These are phyloP conservation scores for Atalantia buxifolia DNA, from an alignment of 345 rosid genomes.

Conservation along the genomic window DNA sequence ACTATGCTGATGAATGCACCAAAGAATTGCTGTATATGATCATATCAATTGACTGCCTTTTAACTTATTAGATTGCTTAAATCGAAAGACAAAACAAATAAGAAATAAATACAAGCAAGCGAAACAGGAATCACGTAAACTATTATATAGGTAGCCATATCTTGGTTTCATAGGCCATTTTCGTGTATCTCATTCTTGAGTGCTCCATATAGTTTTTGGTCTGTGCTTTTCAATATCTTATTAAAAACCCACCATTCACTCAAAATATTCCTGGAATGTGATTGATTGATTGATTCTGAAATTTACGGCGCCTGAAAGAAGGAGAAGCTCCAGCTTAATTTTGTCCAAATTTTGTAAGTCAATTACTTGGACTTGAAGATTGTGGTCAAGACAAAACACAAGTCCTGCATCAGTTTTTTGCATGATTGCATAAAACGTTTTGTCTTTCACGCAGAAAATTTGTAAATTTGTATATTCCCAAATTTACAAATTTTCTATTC, in stretches of 20 bases:
- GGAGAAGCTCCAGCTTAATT: not conserved
- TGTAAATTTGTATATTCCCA: not conserved
- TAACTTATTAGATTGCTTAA: not conserved
- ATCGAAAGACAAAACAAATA: not conserved
- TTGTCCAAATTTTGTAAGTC: not conserved
- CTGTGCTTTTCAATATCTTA: not conserved
- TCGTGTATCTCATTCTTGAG: not conserved
- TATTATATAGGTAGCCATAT: not conserved
- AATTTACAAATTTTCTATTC: not conserved
- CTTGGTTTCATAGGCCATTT: not conserved
- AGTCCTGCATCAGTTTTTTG: not conserved
- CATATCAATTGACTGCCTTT: not conserved
- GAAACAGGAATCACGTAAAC: not conserved
- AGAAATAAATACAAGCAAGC: constrained; percentile 5
- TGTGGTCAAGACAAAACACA: not conserved
- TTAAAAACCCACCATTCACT: not conserved
- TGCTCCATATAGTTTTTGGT: not conserved
- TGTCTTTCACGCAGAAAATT: not conserved
- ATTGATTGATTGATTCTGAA: not conserved
- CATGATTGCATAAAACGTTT: not conserved
- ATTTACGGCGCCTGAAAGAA: too few species aligned
- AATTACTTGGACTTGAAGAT: not conserved
- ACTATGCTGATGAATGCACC: not conserved
- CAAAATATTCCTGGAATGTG: not conserved
- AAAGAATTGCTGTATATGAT: not conserved